A percentile compares a stretch with the other conserved stretches of the same genome.
Evolutionary conservation across 2,329 filamentous ascomycete species (phyloP).

Genomic region (Magnaporthiopsis poae): DNA sequence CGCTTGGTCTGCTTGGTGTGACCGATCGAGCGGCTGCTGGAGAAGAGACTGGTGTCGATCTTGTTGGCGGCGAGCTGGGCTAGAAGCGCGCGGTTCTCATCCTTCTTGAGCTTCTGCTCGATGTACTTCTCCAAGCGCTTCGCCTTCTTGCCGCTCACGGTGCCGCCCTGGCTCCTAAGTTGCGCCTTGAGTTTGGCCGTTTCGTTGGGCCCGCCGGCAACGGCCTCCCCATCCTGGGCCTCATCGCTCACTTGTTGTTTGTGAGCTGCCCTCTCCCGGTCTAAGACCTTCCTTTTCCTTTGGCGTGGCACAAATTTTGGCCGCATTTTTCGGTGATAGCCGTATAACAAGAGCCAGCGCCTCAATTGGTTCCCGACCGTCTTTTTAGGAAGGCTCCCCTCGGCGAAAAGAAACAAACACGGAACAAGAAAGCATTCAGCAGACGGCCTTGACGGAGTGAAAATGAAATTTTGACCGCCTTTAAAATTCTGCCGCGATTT

Average conservation of each 20-base stretch:
- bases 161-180: constrained; percentile 41
- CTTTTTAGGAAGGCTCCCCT: neutral
- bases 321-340: neutral
- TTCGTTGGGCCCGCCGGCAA: constrained; percentile 22
- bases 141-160: constrained; percentile 55
- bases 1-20: constrained; percentile 61
- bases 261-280: constrained; percentile 41
- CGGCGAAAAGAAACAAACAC: neutral
- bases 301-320: constrained; percentile 50
- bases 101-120: constrained; percentile 86
- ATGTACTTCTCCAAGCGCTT: constrained; percentile 61
- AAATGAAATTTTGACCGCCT: constrained; percentile 18
- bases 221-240: constrained; percentile 25
- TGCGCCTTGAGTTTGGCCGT: constrained; percentile 37
- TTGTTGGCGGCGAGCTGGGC: constrained; percentile 71
- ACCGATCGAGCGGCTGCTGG: constrained; percentile 69
- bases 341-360: neutral
- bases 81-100: constrained; percentile 77
- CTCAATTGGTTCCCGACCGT: neutral
- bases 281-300: constrained; percentile 59
- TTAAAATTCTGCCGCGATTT: constrained; percentile 9
- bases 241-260: constrained; percentile 31
- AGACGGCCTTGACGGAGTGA: neutral
- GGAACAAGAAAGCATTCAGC: neutral
- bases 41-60: constrained; percentile 71